Evolutionary conservation across 2,329 filamentous ascomycete species (phyloP), one percentile per base, ranked within the genome.

Genomic region (Beauveria asiatica): DNA sequence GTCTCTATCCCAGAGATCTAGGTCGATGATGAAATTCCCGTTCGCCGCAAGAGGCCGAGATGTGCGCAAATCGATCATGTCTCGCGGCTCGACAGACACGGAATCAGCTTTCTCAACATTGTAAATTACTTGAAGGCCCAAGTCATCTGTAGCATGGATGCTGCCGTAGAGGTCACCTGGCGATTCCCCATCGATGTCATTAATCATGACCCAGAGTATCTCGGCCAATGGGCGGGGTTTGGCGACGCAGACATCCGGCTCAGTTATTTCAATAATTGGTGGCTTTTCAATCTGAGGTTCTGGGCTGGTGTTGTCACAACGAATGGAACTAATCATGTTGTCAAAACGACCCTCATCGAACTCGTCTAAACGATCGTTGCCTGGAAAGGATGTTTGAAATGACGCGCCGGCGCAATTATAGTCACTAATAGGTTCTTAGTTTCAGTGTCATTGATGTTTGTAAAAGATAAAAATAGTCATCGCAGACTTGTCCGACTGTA

Each of bases 91-190:
- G 25, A 49, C 25, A 17, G 23, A 27, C 25, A n/a, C 16, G 9
- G 46, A 49, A 11, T 49, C 46, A 17, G 8, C 25, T 25, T 49
- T 49, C n/a, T 3, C 49, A 5, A 23, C 11, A 10, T 39, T 39
- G 49, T 51, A 51, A 37, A 51, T 16, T 5, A 37, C 30, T 16
- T 51, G 49, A 37, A 3, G 9, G 19, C 49, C 49, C 6, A 37
- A 16, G 49, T 23, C 11, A 21, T 61, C 59, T 7, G 53, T 19
- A 7, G 45, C 52, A 4, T 46, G 27, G 45, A 61, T 61, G 19
- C 16, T 51, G 33, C 59, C 59, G 23, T 23, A 61, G 30, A 61
- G 51, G 46, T 61, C 53, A n/a, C 59, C 59, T 13, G 59, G 53
- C 11, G 21, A 44, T 27, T 61, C 59, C n/a, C 37, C 53, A 48